Base-by-base conservation (phyloP, 2,329 filamentous ascomycete species). In the Colletotrichum sp. region DNA sequence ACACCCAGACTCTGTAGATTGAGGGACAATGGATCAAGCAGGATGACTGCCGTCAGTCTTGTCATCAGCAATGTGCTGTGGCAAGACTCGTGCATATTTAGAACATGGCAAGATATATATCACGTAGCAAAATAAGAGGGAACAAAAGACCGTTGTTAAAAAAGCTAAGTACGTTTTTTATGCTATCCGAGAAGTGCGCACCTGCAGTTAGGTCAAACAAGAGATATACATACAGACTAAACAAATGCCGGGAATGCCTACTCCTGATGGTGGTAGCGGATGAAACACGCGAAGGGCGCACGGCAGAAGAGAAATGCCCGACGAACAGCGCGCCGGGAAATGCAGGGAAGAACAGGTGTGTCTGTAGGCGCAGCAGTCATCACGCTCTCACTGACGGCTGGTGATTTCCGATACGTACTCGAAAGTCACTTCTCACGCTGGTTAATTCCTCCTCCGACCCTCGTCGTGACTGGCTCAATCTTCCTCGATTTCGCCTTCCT, bases 401-500 rank as follows among this genome's bases (percentile, higher is more conserved):
- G 78, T 80, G 74, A 73, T 78, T 52, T 80, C 74, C 79, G 74
- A 82, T 84, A 85, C 84, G 81, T 86, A 85, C 84, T 80, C 60
- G 70, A 74, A 74, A 64, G 44, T 52, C 70, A 73, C 69, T 67
- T 36, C 57, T 44, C 24, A 34, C 15, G 63, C 44, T 59, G 36
- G 34, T 44, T 15, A 39, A 64, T 8, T 7, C 24, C 24, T 21
- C 44, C 24, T 28, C 57, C 18, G 36, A 12, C 52, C 59, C 59
- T n/a, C 15, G 59, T 34, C 49, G 18, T 18, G 18, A 64, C 32
- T 28, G 26, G 66, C 59, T 82, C 87, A 92, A 80, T 92, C 91
- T 88, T 99, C 96, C 85, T 98, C 97, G 80, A 99, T 99, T 87
- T 99, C 97, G 69, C 97, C 97, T 86, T 99, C 97, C 86, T 99